A percentile compares a stretch with the other conserved stretches of the same genome.
Conservation (phyloP, 2,329 filamentous ascomycete genomes). For the Trichoderma sp. region DNA sequence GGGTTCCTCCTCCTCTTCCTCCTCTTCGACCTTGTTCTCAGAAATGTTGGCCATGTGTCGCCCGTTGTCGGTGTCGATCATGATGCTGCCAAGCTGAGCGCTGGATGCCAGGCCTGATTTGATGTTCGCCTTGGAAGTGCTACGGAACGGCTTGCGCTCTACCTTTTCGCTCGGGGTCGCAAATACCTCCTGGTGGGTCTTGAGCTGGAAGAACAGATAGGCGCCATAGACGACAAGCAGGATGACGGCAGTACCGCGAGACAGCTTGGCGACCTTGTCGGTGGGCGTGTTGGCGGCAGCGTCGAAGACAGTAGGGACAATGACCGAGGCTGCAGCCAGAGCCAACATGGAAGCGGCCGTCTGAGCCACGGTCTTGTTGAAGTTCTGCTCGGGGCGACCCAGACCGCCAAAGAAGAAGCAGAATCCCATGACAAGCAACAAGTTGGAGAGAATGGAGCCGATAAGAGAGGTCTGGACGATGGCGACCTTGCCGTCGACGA, state of each 20-base stretch:
- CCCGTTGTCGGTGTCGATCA: conserved; percentile 35
- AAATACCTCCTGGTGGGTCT: conserved; percentile 80
- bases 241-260: conserved; percentile 75
- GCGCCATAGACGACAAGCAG: conserved; percentile 79
- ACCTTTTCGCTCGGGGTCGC: conserved; percentile 78
- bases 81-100: conserved; percentile 40
- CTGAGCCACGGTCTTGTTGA: conserved; percentile 90
- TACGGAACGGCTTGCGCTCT: conserved; percentile 53
- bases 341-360: conserved; percentile 81
- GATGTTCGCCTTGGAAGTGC: conserved; percentile 35
- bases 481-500: conserved; percentile 70
- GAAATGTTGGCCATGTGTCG: not conserved
- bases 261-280: conserved; percentile 61
- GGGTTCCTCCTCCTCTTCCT: conserved; percentile 68
- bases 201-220: conserved; percentile 89
- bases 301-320: conserved; percentile 88
- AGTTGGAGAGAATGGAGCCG: conserved; percentile 86
- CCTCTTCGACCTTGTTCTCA: conserved; percentile 34
- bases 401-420: conserved; percentile 88
- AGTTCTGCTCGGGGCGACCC: conserved; percentile 77
- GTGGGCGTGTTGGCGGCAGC: conserved; percentile 45
- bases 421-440: conserved; percentile 87
- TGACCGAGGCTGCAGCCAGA: conserved; percentile 76
- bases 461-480: conserved; percentile 94
- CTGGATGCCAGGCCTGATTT: conserved; percentile 43